Evolutionary conservation across 768 basidiomycete genomes (phyloP), one percentile per base, ranked within the genome.

Genomic region (Leccinum barrowsii): DNA sequence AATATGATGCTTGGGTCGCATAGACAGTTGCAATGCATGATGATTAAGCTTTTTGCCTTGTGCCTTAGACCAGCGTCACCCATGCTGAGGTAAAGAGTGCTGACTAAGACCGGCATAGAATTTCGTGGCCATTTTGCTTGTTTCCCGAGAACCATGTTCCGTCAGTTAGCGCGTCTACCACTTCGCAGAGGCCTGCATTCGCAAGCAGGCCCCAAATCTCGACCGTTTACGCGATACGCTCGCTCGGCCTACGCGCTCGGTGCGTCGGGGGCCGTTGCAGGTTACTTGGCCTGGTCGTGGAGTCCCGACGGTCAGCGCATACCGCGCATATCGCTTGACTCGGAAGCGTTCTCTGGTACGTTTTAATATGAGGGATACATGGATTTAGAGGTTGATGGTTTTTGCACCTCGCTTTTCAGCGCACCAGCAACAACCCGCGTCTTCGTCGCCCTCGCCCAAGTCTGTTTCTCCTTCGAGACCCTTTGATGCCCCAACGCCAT

Each of bases 171-270:
- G 65, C 82, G 78, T 74, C 73, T 81, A 55, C 76, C 84, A 21
- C 69, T 85, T 7, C 79, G 80, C 58, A 76, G 83, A 67, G 77
- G 77, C 55, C 47, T 87, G 17, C 82, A 86, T 63, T 83, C 85
- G 21, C 67, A 69, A 44, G 63, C 61, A 53, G 55, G 67, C 6
- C 52, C 68, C 35, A 72, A 54, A 56, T 7, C 67, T 60, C 42
- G 55, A 51, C 46, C 21, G 30, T 65, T 68, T 61, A 5, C 62
- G 49, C 70, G 67, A 55, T 50, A 74, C 75, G 59, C 60, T 50
- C 67, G 63, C 30, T 56, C 69, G 11, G 63, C 67, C 57, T 64
- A 77, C 59, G 73, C 73, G 22, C 63, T 84, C 1, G 80, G 79
- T 26, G 78, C 74, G 55, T 80, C 83, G 19, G 74, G 72, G 2